Evolutionary conservation across 2,329 filamentous ascomycete species (phyloP).

Genomic region (Tolypocladium pustulatum): DNA sequence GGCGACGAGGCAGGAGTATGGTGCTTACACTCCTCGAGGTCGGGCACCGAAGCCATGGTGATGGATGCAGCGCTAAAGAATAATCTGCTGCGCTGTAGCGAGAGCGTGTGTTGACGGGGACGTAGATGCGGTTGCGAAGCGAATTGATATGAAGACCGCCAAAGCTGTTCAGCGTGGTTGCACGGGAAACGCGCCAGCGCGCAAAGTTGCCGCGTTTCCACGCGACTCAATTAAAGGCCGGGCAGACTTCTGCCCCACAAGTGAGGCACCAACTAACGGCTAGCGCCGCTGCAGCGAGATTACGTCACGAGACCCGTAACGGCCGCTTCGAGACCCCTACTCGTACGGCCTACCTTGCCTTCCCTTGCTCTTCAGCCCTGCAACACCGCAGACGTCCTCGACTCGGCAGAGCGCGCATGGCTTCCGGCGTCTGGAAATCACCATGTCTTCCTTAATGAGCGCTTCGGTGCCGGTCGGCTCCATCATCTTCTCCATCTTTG

Average conservation of each 20-base stretch:
- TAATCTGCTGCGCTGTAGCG: no score
- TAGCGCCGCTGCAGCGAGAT: not conserved
- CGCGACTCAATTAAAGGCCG: constrained; percentile 14
- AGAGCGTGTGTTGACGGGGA: not conserved
- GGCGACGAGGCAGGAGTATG: not conserved
- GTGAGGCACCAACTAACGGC: constrained; percentile 5
- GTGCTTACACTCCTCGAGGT: constrained; percentile 23
- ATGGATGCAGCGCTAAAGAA: not conserved
- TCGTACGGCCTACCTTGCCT: no score
- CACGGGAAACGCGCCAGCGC: constrained; percentile 4
- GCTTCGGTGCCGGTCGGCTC: constrained; percentile 62
- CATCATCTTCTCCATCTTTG: constrained; percentile 62
- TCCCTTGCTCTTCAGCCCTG: not conserved
- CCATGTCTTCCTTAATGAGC: constrained; percentile 40
- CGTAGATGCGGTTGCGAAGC: not conserved
- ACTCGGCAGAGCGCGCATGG: constrained; percentile 13
- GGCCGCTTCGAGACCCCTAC: not conserved
- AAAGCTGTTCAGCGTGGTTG: not conserved
- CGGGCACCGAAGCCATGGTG: constrained; percentile 18
- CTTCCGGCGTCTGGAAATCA: constrained; percentile 17
- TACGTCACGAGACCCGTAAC: constrained; percentile 6
- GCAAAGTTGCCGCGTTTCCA: constrained; percentile 7
- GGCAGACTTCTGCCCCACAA: constrained; percentile 8
- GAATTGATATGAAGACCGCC: not conserved
- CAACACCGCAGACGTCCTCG: not conserved